phyloP scores from a whole-genome alignment of 768 basidiomycete genomes.

The Leucocoprinus sp. region DNA sequence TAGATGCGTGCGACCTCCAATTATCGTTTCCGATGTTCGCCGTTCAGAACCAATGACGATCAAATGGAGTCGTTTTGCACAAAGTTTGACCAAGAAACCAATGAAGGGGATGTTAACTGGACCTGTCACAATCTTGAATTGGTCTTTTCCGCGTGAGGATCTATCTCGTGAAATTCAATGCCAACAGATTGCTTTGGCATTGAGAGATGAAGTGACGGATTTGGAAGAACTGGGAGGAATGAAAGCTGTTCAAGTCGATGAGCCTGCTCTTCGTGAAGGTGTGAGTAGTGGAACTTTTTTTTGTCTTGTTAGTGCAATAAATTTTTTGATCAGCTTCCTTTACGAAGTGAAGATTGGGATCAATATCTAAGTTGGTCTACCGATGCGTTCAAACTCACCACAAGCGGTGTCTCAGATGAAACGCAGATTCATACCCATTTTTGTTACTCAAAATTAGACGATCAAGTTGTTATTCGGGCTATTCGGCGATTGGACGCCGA shows the following conservation, averaged over 20 bases:
- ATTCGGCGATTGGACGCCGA: constrained; percentile 97
- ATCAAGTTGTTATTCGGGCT: constrained; percentile 97
- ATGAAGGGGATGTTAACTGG: constrained; percentile 99
- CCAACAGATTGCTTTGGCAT: constrained; percentile 94
- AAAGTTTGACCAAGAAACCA: constrained; percentile 85
- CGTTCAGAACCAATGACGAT: constrained; percentile 92
- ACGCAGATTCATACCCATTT: constrained; percentile 99
- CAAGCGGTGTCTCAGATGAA: constrained; percentile 87
- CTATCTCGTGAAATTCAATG: constrained; percentile 94
- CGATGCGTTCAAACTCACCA: constrained; percentile 96
- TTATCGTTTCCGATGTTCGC: constrained; percentile 96
- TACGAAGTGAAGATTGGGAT: constrained; percentile 95
- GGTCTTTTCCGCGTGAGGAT: constrained; percentile 99
- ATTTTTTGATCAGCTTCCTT: constrained; percentile 56
- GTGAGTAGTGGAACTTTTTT: constrained; percentile 43
- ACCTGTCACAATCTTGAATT: constrained; percentile 98
- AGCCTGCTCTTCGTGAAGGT: constrained; percentile 99
- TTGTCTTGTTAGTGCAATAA: neutral
- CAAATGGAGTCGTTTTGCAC: constrained; percentile 94
- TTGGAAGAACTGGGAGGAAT: constrained; percentile 96
- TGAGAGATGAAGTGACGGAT: constrained; percentile 97
- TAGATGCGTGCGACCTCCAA: constrained; percentile 95
- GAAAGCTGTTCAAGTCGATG: constrained; percentile 97
- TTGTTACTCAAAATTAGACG: constrained; percentile 98
- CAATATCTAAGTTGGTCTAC: constrained; percentile 97